Evolutionary conservation across 2,329 filamentous ascomycete species (phyloP), one percentile per base, ranked within the genome.

Genomic region (Calycina herbarum): DNA sequence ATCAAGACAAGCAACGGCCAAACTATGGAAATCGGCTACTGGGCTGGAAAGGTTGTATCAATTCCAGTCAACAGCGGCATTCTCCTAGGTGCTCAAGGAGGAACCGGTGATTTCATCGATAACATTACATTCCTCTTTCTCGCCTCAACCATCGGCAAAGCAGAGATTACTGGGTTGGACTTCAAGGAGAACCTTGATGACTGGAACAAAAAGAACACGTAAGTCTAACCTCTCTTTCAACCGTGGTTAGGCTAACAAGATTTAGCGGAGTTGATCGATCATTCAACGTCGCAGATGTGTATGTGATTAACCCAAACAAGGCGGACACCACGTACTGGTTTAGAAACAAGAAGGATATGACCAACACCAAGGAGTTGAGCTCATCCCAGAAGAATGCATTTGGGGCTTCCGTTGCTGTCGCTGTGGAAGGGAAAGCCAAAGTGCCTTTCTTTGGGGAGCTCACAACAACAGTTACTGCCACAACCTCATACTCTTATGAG

Each of bases 121-220:
- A 29, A 35, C 17, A 20, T 62, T 20, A 10, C 31, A 3, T 57
- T 31, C 31, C n/a, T 40, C 29, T 62, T 62, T 51, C 17, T 62
- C n/a, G 27, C 51, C 8, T 35, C 31, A 10, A 62, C 31, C n/a
- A 31, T 62, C 6, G 35, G 40, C 20, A 60, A 42, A 42, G 61
- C 61, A 8, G 33, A 35, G n/a, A 62, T 62, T 27, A 42, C 61
- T 13, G 61, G 17, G 8, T 15, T 62, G 20, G 33, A 62, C 10
- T 62, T 62, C 24, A 38, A 57, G 13, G 61, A 62, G 29, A 24
- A 62, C 35, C 45, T 62, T 15, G 61, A 56, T n/a, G 51, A 33
- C 1, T 62, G 61, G 61, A 62, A 62, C 33, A 31, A 57, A 20
- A 54, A 62, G 33, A 56, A 57, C 13, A 57, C 56, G 61, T 57